phyloP scores from a whole-genome alignment of 768 basidiomycete genomes.

The Mycena kentingensis region DNA sequence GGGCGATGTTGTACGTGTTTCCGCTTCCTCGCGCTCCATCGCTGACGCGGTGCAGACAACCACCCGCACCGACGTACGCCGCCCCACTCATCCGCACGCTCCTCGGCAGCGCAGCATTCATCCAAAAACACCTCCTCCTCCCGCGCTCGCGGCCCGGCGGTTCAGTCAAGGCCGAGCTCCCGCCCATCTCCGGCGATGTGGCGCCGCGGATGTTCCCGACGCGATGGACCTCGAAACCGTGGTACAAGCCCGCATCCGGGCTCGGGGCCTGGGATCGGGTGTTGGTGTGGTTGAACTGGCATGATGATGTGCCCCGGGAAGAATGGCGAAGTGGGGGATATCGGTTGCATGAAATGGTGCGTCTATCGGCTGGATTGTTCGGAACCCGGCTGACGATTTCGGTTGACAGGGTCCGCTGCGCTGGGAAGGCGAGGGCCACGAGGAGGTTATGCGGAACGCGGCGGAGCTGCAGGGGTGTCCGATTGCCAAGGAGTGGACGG shows the following conservation, averaged over 20 bases:
- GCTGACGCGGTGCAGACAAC: conserved; percentile 42
- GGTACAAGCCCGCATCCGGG: conserved; percentile 46
- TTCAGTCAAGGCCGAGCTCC: conserved; percentile 29
- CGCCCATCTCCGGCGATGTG: conserved; percentile 25
- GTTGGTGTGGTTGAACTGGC: conserved; percentile 35
- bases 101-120: conserved; percentile 30
- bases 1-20: conserved; percentile 49
- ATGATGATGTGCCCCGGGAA: conserved; percentile 42
- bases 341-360: conserved; percentile 45
- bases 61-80: conserved; percentile 37
- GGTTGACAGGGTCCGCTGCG: conserved; percentile 41
- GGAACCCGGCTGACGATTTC: not conserved
- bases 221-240: conserved; percentile 42
- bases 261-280: conserved; percentile 32
- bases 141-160: conserved; percentile 33
- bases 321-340: conserved; percentile 43
- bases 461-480: conserved; percentile 47
- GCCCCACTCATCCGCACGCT: conserved; percentile 27
- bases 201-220: conserved; percentile 39
- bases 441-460: conserved; percentile 44
- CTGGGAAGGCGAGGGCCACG: conserved; percentile 43
- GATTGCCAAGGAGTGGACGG: conserved; percentile 34
- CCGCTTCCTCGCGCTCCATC: too few relatives aligned
- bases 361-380: conserved; percentile 4
- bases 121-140: conserved; percentile 42